Percentiles rank a stretch among this genome's conserved stretches.
phyloP scores from a whole-genome alignment of 441 rosid genomes.

The Pelargonium citronellum region DNA sequence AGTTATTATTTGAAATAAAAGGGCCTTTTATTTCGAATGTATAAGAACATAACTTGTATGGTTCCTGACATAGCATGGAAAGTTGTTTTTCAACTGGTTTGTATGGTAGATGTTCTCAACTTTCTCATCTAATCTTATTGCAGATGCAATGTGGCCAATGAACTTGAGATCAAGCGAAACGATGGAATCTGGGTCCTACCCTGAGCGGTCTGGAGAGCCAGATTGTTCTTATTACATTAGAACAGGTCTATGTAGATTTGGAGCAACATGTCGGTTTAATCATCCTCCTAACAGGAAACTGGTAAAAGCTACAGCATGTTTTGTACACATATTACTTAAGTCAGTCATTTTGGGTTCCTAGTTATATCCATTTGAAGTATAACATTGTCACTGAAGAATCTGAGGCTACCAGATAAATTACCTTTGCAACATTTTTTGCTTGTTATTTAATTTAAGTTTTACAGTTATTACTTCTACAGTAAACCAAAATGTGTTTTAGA shows the following conservation, averaged over 20 bases:
- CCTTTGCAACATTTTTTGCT: neutral
- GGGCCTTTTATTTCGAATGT: neutral
- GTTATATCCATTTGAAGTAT: constrained; percentile 6
- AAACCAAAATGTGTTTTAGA: neutral
- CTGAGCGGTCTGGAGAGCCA: constrained; percentile 87
- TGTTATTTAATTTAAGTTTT: constrained; percentile 3
- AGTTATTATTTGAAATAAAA: neutral
- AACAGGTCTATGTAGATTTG: constrained; percentile 97
- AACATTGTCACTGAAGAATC: neutral
- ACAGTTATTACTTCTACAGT: neutral
- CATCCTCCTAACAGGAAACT: constrained; percentile 94
- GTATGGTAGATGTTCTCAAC: constrained; percentile 14
- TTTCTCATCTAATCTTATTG: constrained; percentile 22
- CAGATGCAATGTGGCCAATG: constrained; percentile 94
- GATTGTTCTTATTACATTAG: constrained; percentile 94
- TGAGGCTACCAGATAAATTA: neutral
- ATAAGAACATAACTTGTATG: neutral
- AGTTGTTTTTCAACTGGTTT: constrained; percentile 8
- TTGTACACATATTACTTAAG: constrained; percentile 16
- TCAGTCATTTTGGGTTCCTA: constrained; percentile 14
- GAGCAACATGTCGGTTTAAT: constrained; percentile 85
- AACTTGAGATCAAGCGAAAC: constrained; percentile 62
- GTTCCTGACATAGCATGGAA: neutral
- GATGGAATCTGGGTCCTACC: constrained; percentile 71
- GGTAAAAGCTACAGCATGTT: constrained; percentile 42